These are phyloP conservation scores for Xylaria sp. DNA, from an alignment of 2,329 filamentous ascomycete genomes.

Conservation along the genomic window DNA sequence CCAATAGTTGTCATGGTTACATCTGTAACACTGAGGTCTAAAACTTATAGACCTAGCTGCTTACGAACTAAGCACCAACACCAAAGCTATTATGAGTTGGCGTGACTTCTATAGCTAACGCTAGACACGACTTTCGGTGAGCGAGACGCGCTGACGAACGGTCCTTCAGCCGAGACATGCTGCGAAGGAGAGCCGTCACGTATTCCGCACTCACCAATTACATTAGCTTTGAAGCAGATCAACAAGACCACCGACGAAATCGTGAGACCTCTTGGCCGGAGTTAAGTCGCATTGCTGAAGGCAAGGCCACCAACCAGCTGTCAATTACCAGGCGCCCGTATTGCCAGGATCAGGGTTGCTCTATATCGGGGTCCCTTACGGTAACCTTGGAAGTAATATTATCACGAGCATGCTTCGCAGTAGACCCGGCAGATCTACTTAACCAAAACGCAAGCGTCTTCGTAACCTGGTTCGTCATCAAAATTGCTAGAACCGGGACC, in stretches of 20 bases:
- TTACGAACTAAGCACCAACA: neutral
- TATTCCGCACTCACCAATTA: conserved; percentile 20
- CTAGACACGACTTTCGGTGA: conserved; percentile 30
- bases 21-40: neutral
- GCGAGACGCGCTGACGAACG: conserved; percentile 29
- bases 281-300: neutral
- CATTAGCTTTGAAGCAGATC: conserved; percentile 4
- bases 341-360: conserved; percentile 1
- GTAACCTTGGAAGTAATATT: neutral
- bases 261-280: neutral
- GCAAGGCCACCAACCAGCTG: conserved; percentile 10
- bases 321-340: neutral
- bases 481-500: conserved; percentile 11
- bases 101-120: neutral
- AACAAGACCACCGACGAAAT: neutral
- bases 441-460: conserved; percentile 5
- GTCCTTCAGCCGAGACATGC: conserved; percentile 23
- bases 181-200: conserved; percentile 5
- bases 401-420: neutral
- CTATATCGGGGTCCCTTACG: neutral
- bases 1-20: neutral
- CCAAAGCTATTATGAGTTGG: conserved; percentile 2
- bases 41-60: neutral
- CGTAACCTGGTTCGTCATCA: conserved; percentile 27
- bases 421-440: conserved; percentile 18